Evolutionary conservation across 495 filamentous ascomycete genomes (phyloP).

Genomic region (Glarea lozoyensis): DNA sequence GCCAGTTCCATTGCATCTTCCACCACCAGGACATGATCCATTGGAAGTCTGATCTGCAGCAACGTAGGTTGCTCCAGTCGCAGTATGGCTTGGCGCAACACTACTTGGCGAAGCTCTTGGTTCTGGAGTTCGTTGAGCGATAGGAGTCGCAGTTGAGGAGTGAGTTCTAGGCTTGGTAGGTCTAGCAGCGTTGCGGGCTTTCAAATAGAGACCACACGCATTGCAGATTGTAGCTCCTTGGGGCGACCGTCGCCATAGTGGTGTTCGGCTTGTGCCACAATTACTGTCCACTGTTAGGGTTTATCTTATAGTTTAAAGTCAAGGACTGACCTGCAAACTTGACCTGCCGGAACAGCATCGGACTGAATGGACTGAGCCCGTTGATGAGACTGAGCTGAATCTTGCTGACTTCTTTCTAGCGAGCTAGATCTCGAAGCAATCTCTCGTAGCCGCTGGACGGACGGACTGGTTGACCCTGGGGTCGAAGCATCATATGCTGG

Average conservation of each 20-base stretch:
- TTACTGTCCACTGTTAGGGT: conserved; percentile 50
- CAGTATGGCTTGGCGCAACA: conserved; percentile 22
- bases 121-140: conserved; percentile 20
- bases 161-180: conserved; percentile 67
- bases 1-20: conserved; percentile 92
- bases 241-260: conserved; percentile 89
- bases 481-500: conserved; percentile 7
- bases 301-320: background rate
- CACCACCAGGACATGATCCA: conserved; percentile 93
- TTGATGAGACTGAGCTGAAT: conserved; percentile 8
- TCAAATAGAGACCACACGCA: conserved; percentile 90
- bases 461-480: conserved; percentile 10
- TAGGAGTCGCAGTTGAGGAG: conserved; percentile 2
- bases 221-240: conserved; percentile 95
- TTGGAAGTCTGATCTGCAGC: conserved; percentile 58
- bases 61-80: conserved; percentile 62
- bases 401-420: conserved; percentile 7
- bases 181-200: conserved; percentile 81
- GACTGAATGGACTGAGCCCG: background rate
- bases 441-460: conserved; percentile 7
- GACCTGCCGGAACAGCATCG: conserved; percentile 24
- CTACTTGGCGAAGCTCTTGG: conserved; percentile 31
- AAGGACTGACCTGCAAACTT: conserved; percentile 44
- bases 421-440: conserved; percentile 5
- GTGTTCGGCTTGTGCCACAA: conserved; percentile 86